Evolutionary conservation across 139 green algal species (phyloP), one percentile per base, ranked within the genome.

Genomic region (Klebsormidium nitens): DNA sequence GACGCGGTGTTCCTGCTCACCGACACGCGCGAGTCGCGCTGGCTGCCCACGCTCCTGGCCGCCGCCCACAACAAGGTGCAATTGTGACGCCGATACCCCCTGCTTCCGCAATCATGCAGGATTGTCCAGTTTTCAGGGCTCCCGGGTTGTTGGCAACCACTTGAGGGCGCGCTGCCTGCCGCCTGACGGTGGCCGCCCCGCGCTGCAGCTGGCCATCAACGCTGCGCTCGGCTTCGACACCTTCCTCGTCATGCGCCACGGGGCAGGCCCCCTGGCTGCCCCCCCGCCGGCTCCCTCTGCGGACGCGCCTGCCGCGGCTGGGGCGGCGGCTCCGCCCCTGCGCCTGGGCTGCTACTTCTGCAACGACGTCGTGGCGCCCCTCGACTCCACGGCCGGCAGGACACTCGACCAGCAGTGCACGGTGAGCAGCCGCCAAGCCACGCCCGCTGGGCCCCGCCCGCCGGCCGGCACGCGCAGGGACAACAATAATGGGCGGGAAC

Each of bases 331-430:
- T 52, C 73, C 34, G 31, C 64, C 48, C 17, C 40, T 49, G 1
- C 84, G 86, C 3, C 85, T 97, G 49, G 93, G 94, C 3, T 99
- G 94, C 83, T 99, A 99, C 86, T 99, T 98, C 67, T 99, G 94
- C 84, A 97, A 96, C 75, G 94, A 99, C 63, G 91, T 99, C 0
- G 85, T 97, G 4, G 92, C 92, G 0, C 94, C 94, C 0, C 52
- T 87, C 31, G 87, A 98, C 71, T 95, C 88, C 47, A 97, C 89
- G 0, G 44, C 64, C 1, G 84, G 96, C 63, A 75, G 90, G 3
- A 87, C 90, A 1, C 72, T 98, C 56, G 94, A 99, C 84, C 89
- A 98, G 85, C 93, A 97, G 75, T 97, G 92, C 89, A 97, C 92
- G 8, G 91, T 96, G 40, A n/a, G n/a, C n/a, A n/a, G n/a, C n/a